A percentile compares a stretch with the other conserved stretches of the same genome.
Evolutionary conservation across 352 stramenopile species (phyloP).

Genomic region (Pythium brachiatum): DNA sequence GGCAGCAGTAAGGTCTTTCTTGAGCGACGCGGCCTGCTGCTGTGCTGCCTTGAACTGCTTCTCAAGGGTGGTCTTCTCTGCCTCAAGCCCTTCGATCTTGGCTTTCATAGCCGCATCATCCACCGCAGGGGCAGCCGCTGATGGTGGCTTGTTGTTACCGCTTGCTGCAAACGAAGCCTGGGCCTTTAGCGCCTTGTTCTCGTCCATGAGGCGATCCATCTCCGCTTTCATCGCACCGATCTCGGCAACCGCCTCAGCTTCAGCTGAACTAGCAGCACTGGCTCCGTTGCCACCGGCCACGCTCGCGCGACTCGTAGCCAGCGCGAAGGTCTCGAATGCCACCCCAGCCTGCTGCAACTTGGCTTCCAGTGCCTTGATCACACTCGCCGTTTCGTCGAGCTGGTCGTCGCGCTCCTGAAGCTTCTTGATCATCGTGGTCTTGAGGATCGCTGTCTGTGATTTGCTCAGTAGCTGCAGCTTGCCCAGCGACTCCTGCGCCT

Average conservation of each 20-base stretch:
- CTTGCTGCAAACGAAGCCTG: conserved; percentile 14
- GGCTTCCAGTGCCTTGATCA: conserved; percentile 62
- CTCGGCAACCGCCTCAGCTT: conserved; percentile 54
- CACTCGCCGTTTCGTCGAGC: conserved; percentile 56
- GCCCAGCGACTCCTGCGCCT: conserved; percentile 70
- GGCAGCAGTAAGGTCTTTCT: conserved; percentile 26
- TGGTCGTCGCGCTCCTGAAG: conserved; percentile 63
- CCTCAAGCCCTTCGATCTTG: conserved; percentile 37
- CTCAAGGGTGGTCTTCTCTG: conserved; percentile 51
- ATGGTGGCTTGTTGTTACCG: neutral
- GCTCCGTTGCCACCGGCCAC: neutral
- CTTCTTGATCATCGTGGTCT: conserved; percentile 82
- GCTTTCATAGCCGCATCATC: conserved; percentile 2
- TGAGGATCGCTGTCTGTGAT: conserved; percentile 80
- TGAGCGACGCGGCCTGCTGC: conserved; percentile 42
- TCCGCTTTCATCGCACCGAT: conserved; percentile 71
- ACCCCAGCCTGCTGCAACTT: conserved; percentile 58
- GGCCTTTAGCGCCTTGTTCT: conserved; percentile 55
- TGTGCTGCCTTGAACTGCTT: conserved; percentile 65
- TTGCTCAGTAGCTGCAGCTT: conserved; percentile 85
- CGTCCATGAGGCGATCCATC: conserved; percentile 65
- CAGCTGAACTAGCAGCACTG: conserved; percentile 13
- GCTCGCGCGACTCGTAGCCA: conserved; percentile 13
- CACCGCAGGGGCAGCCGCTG: neutral
- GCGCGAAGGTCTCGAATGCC: conserved; percentile 31